phyloP scores from a whole-genome alignment of 2,329 filamentous ascomycete genomes.

The Pyrenophora seminiperda region DNA sequence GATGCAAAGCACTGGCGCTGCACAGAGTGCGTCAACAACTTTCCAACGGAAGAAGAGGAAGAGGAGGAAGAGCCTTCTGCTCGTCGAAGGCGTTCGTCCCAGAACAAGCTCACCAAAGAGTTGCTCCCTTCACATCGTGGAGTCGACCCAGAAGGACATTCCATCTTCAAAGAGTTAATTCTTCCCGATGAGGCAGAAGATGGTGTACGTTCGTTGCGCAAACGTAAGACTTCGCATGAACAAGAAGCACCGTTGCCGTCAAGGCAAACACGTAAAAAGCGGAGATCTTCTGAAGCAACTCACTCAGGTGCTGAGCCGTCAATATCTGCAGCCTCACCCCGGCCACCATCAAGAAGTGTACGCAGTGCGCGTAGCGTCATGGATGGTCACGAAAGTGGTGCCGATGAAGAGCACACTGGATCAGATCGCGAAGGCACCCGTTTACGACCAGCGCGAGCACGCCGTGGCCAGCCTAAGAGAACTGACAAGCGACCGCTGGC shows the following conservation, averaged over 20 bases:
- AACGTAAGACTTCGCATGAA: constrained; percentile 79
- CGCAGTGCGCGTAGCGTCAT: constrained; percentile 27
- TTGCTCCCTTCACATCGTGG: constrained; percentile 72
- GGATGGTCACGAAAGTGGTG: constrained; percentile 39
- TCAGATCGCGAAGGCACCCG: constrained; percentile 40
- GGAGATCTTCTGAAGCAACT: constrained; percentile 45
- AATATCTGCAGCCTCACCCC: constrained; percentile 37
- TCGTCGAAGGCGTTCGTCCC: constrained; percentile 61
- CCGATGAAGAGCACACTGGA: constrained; percentile 31
- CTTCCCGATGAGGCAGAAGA: constrained; percentile 75
- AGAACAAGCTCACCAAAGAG: constrained; percentile 71
- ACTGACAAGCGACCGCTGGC: constrained; percentile 44
- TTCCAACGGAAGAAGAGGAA: constrained; percentile 39
- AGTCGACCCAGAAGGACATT: constrained; percentile 66
- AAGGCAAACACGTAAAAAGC: constrained; percentile 50
- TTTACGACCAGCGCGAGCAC: constrained; percentile 39
- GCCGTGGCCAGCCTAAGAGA: constrained; percentile 41
- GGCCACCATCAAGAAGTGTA: constrained; percentile 32
- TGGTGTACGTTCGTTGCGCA: constrained; percentile 77
- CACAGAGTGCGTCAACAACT: constrained; percentile 60
- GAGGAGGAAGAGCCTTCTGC: constrained; percentile 49
- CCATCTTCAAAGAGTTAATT: constrained; percentile 75
- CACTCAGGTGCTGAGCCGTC: constrained; percentile 40
- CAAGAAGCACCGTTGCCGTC: constrained; percentile 60
- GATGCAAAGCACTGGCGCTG: constrained; percentile 67